Base-by-base conservation (phyloP, 257 asterid species). In the Solanum corneliomulleri region DNA sequence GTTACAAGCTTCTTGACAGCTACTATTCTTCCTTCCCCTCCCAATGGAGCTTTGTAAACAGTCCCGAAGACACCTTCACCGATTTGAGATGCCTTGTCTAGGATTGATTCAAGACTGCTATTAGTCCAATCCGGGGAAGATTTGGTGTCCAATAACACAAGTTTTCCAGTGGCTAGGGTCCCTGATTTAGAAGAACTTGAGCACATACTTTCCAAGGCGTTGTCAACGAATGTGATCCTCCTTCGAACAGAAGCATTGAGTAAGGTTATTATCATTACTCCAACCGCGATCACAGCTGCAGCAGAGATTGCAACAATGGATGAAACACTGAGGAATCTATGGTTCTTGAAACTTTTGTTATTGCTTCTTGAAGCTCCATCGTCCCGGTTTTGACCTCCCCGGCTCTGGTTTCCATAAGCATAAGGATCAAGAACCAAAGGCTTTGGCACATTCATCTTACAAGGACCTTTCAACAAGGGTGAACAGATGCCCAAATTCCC, bases 401-500 rank as follows among this genome's bases (percentile, higher is more conserved):
- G 35, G 35, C 35, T 86, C 72, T 91, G 96, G 86, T 90, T 89
- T 18, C 96, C 97, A 81, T 93, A 95, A 12, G 97, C 98, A 44
- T 90, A 92, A 1, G 99, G 99, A 90, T 96, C 93, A 84, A 97
- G 96, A 78, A 96, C 98, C 88, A 97, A 88, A 29, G 99, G 99
- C 90, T 97, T 97, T 37, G 99, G 98, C 52, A 93, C 96, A 74
- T 96, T 90, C 85, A 96, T 82, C 82, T 88, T 94, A 66, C 99
- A 97, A 0, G 99, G 99, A 11, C 96, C 98, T 90, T 89, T 94
- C 33, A 97, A 90, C 23, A 96, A 74, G 0, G 98, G 98, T 7
- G 99, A 97, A 85, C 99, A 97, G 39, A 97, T 91, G 4, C 99
- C 99, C 41, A 91, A 90, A 85, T 97, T 97, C 18, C 99, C 99